Conservation (phyloP, 2,329 filamentous ascomycete species). For the Sclerotinia borealis region DNA sequence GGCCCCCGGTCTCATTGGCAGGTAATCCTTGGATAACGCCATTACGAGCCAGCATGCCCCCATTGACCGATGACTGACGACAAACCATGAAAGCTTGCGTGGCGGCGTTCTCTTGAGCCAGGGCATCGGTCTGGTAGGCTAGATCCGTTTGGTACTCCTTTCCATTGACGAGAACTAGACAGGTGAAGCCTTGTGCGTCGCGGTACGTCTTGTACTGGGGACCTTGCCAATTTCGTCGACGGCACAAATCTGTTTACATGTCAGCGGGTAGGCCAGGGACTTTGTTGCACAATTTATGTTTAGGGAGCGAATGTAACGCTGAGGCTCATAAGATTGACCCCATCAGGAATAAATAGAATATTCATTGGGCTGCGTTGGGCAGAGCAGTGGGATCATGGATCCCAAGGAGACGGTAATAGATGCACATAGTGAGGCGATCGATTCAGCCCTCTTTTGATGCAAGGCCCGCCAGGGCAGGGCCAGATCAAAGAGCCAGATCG, state of each 20-base stretch:
- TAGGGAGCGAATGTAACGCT: neutral
- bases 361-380: neutral
- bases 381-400: constrained; percentile 3
- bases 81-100: constrained; percentile 97
- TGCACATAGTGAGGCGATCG: constrained; percentile 6
- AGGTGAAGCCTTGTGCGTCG: constrained; percentile 71
- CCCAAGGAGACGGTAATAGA: constrained; percentile 4
- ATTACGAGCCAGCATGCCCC: constrained; percentile 75
- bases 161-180: constrained; percentile 90
- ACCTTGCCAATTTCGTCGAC: constrained; percentile 88
- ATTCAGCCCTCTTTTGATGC: constrained; percentile 11
- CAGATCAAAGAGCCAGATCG: constrained; percentile 15
- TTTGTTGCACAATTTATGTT: constrained; percentile 15
- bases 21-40: constrained; percentile 63
- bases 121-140: constrained; percentile 70
- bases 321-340: neutral
- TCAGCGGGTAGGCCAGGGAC: constrained; percentile 23
- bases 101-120: constrained; percentile 88
- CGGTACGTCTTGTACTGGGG: constrained; percentile 81
- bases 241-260: constrained; percentile 70
- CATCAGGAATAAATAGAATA: constrained; percentile 11
- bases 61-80: constrained; percentile 94
- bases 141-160: constrained; percentile 92
- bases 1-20: constrained; percentile 34
- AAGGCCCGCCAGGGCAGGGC: neutral